A percentile compares a stretch with the other conserved stretches of the same genome.
Evolutionary conservation across 192 early-diverging fungal species (phyloP).

Genomic region (Dispira simplex): DNA sequence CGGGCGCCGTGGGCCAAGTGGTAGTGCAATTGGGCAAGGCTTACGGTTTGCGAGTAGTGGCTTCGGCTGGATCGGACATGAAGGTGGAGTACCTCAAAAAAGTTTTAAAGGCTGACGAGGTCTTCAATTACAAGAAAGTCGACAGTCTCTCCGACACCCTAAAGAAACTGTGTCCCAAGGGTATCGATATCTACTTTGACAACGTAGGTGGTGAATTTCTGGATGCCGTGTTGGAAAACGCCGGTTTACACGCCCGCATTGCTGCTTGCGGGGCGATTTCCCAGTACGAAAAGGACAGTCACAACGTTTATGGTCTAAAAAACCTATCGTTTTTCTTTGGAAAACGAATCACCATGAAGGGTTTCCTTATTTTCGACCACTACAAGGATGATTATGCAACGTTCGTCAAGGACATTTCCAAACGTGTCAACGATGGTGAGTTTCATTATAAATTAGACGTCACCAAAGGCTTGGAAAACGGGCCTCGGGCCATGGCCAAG

Average conservation of each 20-base stretch:
- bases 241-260: slow-evolving; percentile 53
- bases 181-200: slow-evolving; percentile 82
- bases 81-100: slow-evolving; percentile 57
- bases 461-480: slow-evolving; percentile 46
- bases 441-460: slow-evolving; percentile 40
- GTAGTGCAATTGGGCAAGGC: slow-evolving; percentile 69
- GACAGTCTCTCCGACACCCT: slow-evolving; percentile 31
- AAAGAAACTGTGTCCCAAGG: slow-evolving; percentile 44
- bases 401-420: slow-evolving; percentile 38
- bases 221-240: slow-evolving; percentile 43
- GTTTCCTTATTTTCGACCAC: slow-evolving; percentile 45
- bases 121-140: slow-evolving; percentile 85
- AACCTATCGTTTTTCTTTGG: slow-evolving; percentile 37
- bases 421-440: slow-evolving; percentile 40
- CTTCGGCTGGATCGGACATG: slow-evolving; percentile 67
- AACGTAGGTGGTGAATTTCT: slow-evolving; percentile 70
- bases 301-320: slow-evolving; percentile 33
- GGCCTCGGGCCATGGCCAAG: slow-evolving; percentile 40
- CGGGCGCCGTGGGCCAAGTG: slow-evolving; percentile 66
- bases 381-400: slow-evolving; percentile 25
- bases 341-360: slow-evolving; percentile 40
- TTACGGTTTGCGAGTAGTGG: slow-evolving; percentile 67
- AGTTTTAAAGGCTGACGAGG: slow-evolving; percentile 60
- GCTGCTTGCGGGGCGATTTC: slow-evolving; percentile 62
- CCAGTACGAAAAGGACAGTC: slow-evolving; percentile 37